A percentile compares a stretch with the other conserved stretches of the same genome.
Conservation (phyloP, 2,329 filamentous ascomycete species). For the Colletotrichum incanum region DNA sequence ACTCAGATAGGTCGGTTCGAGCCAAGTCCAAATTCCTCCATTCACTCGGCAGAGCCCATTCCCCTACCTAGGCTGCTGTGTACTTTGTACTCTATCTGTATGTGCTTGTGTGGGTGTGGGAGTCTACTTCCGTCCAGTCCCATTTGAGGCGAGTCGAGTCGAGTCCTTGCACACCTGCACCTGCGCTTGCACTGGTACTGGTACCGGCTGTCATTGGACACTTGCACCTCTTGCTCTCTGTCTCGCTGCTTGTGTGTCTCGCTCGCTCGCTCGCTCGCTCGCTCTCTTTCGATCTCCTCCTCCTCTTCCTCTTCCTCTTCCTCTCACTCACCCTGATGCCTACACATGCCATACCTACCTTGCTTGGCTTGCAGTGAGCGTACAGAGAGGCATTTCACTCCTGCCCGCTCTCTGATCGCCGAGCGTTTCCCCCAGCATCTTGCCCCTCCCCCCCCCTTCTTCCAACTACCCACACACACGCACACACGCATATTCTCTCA, state of each 20-base stretch:
- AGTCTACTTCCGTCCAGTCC: neutral
- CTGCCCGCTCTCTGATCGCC: constrained; percentile 25
- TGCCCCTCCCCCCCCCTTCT: neutral
- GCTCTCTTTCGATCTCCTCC: neutral
- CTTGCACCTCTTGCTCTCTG: neutral
- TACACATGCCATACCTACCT: constrained; percentile 1
- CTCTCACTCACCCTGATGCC: neutral
- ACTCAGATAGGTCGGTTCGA: neutral
- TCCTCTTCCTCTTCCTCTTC: neutral
- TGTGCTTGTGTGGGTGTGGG: neutral
- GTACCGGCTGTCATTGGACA: neutral
- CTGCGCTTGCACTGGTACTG: neutral
- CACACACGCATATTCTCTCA: constrained; percentile 1
- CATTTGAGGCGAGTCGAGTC: neutral
- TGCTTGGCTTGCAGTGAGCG: neutral
- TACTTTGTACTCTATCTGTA: neutral
- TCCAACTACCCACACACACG: neutral
- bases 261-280: neutral
- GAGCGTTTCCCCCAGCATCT: constrained; percentile 28
- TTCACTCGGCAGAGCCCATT: neutral
- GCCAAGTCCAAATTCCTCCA: neutral
- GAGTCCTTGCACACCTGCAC: constrained; percentile 1
- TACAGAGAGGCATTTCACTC: neutral
- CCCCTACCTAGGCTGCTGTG: neutral
- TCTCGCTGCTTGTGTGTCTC: neutral